phyloP scores from a whole-genome alignment of 2,329 filamentous ascomycete species.

The Aspergillus costaricaensis region DNA sequence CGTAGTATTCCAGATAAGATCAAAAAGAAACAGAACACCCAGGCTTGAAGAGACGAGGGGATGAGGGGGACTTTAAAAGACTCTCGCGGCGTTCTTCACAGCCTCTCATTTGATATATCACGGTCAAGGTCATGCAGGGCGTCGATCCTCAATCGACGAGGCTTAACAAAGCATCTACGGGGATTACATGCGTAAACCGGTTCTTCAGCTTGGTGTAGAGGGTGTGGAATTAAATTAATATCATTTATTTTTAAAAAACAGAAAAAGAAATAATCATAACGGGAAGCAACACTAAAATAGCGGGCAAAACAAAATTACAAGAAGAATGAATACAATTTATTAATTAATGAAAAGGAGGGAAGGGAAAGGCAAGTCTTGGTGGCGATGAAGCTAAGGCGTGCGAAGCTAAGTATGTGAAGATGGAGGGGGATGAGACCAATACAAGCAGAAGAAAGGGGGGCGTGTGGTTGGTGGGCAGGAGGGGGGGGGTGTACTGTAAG shows the following conservation, averaged over 20 bases:
- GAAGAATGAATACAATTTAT: conserved; percentile 14
- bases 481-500: conserved; percentile 8
- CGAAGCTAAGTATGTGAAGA: conserved; percentile 13
- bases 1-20: conserved; percentile 2
- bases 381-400: conserved; percentile 14
- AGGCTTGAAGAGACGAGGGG: conserved; percentile 17
- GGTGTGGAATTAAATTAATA: conserved; percentile 3
- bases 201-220: conserved; percentile 15
- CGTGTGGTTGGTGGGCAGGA: conserved; percentile 12
- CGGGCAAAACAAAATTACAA: conserved; percentile 9
- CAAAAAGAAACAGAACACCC: conserved; percentile 14
- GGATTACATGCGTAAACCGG: conserved; percentile 29
- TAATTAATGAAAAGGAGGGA: conserved; percentile 28
- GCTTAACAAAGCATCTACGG: conserved; percentile 34
- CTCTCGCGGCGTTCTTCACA: conserved; percentile 35
- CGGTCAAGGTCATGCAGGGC: conserved; percentile 48
- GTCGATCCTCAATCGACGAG: conserved; percentile 45
- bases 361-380: conserved; percentile 26
- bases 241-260: neutral
- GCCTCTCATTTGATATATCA: conserved; percentile 49
- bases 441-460: neutral
- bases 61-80: conserved; percentile 38
- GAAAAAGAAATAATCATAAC: neutral
- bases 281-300: conserved; percentile 1
- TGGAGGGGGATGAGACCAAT: conserved; percentile 14